phyloP scores from a whole-genome alignment of 305 asterid species.

The Fraxinus xanthoxyloides region DNA sequence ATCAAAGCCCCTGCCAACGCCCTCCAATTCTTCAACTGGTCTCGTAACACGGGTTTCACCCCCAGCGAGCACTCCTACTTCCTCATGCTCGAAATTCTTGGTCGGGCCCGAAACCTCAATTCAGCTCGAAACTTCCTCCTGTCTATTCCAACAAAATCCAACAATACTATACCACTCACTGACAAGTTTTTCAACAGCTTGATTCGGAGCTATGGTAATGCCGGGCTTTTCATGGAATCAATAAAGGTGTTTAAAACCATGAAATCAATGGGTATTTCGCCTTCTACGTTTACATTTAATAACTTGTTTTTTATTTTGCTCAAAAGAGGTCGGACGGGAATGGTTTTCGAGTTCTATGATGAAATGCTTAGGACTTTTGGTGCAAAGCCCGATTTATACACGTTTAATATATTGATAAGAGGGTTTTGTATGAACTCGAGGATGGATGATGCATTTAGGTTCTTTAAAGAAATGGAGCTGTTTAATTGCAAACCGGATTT shows the following conservation, averaged over 20 bases:
- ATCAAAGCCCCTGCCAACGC: conserved; percentile 59
- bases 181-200: conserved; percentile 69
- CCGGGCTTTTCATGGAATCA: conserved; percentile 73
- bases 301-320: conserved; percentile 53
- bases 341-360: conserved; percentile 57
- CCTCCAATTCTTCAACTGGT: conserved; percentile 73
- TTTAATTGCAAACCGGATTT: conserved; percentile 58
- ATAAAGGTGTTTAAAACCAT: conserved; percentile 53
- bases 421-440: conserved; percentile 76
- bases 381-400: conserved; percentile 65
- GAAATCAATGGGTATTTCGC: conserved; percentile 72
- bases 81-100: conserved; percentile 66
- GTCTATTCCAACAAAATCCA: conserved; percentile 59
- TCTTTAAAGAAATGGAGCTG: conserved; percentile 75
- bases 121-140: conserved; percentile 68
- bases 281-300: conserved; percentile 72
- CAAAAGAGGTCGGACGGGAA: conserved; percentile 64
- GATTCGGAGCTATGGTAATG: conserved; percentile 72
- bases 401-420: conserved; percentile 69
- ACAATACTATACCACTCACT: conserved; percentile 43
- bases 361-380: conserved; percentile 89
- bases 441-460: conserved; percentile 68
- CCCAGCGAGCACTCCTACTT: conserved; percentile 65
- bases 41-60: conserved; percentile 46
- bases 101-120: conserved; percentile 61